phyloP scores from a whole-genome alignment of 768 basidiomycete genomes.

The Xanthoconium stramineum region DNA sequence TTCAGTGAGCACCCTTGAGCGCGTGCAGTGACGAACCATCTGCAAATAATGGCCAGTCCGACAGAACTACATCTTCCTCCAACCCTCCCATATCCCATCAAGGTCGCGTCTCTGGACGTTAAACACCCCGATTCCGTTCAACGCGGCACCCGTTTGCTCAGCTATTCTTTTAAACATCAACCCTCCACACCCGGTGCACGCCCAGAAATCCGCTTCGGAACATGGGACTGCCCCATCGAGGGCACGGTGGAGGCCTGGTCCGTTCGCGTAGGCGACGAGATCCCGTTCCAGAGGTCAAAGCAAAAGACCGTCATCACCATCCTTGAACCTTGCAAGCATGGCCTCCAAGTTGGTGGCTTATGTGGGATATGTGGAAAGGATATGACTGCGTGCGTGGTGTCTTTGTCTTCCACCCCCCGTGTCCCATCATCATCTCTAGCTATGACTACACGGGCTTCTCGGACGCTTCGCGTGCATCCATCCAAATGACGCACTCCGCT shows the following conservation, averaged over 20 bases:
- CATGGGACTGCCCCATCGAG: slow-evolving; percentile 87
- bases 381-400: slow-evolving; percentile 71
- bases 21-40: background rate
- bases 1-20: background rate
- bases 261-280: slow-evolving; percentile 59
- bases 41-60: slow-evolving; percentile 46
- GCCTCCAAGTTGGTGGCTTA: slow-evolving; percentile 86
- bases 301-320: slow-evolving; percentile 62
- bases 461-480: slow-evolving; percentile 81
- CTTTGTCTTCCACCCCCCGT: slow-evolving; percentile 1
- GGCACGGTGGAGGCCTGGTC: slow-evolving; percentile 75
- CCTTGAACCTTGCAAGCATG: slow-evolving; percentile 93
- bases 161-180: slow-evolving; percentile 74
- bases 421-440: slow-evolving; percentile 34
- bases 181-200: slow-evolving; percentile 41
- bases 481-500: slow-evolving; percentile 93
- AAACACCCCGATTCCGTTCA: slow-evolving; percentile 42
- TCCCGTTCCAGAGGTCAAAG: slow-evolving; percentile 56
- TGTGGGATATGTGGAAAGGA: slow-evolving; percentile 96
- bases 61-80: slow-evolving; percentile 77
- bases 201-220: slow-evolving; percentile 75
- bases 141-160: slow-evolving; percentile 77
- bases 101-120: slow-evolving; percentile 66
- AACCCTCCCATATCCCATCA: slow-evolving; percentile 84
- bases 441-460: slow-evolving; percentile 87